Base-by-base conservation (phyloP, 768 basidiomycete species). In the Cantharellus cinnabarinus region DNA sequence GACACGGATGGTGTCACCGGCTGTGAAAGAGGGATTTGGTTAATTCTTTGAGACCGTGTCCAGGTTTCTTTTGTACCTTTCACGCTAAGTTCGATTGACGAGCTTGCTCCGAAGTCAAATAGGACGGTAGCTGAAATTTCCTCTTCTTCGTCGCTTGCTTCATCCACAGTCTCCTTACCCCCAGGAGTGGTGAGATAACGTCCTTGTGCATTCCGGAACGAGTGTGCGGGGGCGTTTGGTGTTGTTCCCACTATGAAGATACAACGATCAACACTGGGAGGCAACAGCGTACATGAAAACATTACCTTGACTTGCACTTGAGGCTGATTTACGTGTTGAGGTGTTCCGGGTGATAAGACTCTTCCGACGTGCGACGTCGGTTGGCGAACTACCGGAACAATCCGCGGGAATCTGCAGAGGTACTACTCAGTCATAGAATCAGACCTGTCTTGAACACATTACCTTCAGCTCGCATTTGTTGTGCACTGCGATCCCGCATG, bases 381-480 rank as follows among this genome's bases (percentile, higher is more conserved):
- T 15, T 57, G 5, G 37, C 14, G 5, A 10, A 57, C 57, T 60
- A 10, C 60, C 64, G 40, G 60, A 62, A 62, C 87, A 89, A 65
- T 85, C 78, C 57, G 87, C 85, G 57, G 85, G 82, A 57, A 87
- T 77, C 85, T 87, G 58, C 34, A 50, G 41, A 29, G 14, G 52
- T 48, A 48, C 10, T 10, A 29, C 44, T 10, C 44, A 10, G 29
- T 48, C 44, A 48, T 10, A 48, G 44, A 10, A 48, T 48, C 44
- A 48, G 44, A 10, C 29, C 10, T 10, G 10, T 48, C 10, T 10
- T 29, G 10, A 48, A 29, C 44, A 10, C 44, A 66, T 57, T 50
- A 83, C 88, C 79, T 89, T 90, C 55, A 90, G 69, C 68, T 89
- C 89, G 69, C 89, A 90, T 68, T 85, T 89, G 53, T 79, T 72